Conservation (phyloP, 2,329 filamentous ascomycete species). For the Teratosphaeria epicoccoides region DNA sequence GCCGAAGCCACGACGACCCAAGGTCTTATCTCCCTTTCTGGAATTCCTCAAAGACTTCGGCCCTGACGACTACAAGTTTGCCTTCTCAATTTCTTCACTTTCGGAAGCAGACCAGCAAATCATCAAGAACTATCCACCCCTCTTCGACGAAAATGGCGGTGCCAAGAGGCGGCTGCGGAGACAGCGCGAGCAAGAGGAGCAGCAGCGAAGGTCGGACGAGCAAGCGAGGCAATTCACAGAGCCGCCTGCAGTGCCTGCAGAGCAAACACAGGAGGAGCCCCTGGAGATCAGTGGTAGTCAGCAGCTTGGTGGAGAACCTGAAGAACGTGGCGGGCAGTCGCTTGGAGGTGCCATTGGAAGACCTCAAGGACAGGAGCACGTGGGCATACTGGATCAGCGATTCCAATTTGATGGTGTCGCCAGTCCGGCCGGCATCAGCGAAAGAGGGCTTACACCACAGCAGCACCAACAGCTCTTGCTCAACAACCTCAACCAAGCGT, state of each 20-base stretch:
- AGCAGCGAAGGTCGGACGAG: constrained; percentile 40
- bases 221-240: constrained; percentile 45
- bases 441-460: constrained; percentile 67
- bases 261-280: constrained; percentile 40
- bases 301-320: constrained; percentile 84
- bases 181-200: constrained; percentile 49
- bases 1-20: constrained; percentile 2
- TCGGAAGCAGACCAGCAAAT: constrained; percentile 40
- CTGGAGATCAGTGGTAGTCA: constrained; percentile 69
- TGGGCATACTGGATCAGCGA: constrained; percentile 18
- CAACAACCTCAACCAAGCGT: constrained; percentile 35
- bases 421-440: constrained; percentile 50
- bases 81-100: constrained; percentile 40
- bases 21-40: constrained; percentile 21
- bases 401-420: constrained; percentile 28
- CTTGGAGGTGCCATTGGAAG: constrained; percentile 57
- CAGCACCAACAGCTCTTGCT: constrained; percentile 60
- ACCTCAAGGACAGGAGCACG: constrained; percentile 43
- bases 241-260: constrained; percentile 26
- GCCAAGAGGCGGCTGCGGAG: constrained; percentile 65
- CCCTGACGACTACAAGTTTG: constrained; percentile 40
- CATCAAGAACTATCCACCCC: constrained; percentile 54
- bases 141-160: constrained; percentile 76
- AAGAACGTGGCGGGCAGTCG: constrained; percentile 53
- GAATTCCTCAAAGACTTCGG: constrained; percentile 31